phyloP scores from a whole-genome alignment of 2,329 filamentous ascomycete species.

The Paracoccidioides lutzii region DNA sequence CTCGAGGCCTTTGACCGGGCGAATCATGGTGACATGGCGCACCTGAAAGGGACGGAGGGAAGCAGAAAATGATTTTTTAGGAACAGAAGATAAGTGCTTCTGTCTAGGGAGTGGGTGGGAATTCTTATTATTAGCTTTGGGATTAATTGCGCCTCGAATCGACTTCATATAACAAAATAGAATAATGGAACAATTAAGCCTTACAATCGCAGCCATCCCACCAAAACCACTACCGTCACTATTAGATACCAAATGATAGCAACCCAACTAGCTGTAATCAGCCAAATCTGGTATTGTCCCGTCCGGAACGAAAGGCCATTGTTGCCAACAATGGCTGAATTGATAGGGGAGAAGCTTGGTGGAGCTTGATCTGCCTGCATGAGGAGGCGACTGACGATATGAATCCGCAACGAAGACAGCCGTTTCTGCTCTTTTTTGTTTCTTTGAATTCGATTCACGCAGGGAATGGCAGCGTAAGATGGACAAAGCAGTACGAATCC shows the following conservation, averaged over 20 bases:
- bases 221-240: conserved; percentile 43
- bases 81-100: conserved; percentile 39
- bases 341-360: conserved; percentile 6
- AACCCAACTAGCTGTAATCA: conserved; percentile 34
- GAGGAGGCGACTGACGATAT: background rate
- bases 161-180: background rate
- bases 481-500: background rate
- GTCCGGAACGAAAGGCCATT: conserved; percentile 5
- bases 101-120: conserved; percentile 32
- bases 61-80: conserved; percentile 30
- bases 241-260: conserved; percentile 43
- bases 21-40: conserved; percentile 79
- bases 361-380: conserved; percentile 2
- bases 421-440: too few species aligned
- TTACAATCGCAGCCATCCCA: conserved; percentile 50
- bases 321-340: conserved; percentile 8
- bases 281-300: conserved; percentile 13
- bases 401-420: background rate
- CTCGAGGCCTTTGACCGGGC: conserved; percentile 86
- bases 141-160: too few species aligned
- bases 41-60: conserved; percentile 35
- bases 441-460: background rate
- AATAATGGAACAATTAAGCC: conserved; percentile 6
- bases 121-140: background rate
- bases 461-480: background rate